These are phyloP conservation scores for Bassia scoparia DNA, from an alignment of 148 eudicot species.

Conservation along the genomic window DNA sequence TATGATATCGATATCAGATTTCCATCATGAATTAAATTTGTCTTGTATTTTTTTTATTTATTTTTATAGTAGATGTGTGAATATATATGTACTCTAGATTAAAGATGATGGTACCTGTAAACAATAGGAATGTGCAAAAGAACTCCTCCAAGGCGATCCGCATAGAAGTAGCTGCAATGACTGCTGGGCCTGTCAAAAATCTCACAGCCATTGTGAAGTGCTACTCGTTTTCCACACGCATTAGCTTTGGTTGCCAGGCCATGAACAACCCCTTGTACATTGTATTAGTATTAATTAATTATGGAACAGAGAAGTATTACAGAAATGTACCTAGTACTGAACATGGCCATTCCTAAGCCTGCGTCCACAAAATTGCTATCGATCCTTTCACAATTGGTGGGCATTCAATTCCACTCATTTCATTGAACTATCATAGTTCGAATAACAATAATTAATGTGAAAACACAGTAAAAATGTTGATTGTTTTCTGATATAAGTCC, in stretches of 20 bases:
- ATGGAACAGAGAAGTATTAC: not conserved
- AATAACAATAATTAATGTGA: too few relatives aligned
- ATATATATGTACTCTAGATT: too few relatives aligned
- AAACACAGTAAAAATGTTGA: too few relatives aligned
- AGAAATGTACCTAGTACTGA: conserved; percentile 70
- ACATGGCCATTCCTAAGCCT: conserved; percentile 99
- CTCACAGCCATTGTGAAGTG: conserved; percentile 93
- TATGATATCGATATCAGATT: too few relatives aligned
- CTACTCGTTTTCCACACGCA: conserved; percentile 88
- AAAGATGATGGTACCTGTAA: conserved; percentile 46
- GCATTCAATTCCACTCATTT: conserved; percentile 76
- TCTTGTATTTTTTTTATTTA: too few relatives aligned
- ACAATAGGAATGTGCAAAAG: conserved; percentile 89
- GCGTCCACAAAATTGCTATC: conserved; percentile 75
- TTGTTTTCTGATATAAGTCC: too few relatives aligned
- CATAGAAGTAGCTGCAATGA: conserved; percentile 95
- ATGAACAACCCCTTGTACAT: conserved; percentile 85
- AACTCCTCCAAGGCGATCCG: conserved; percentile 80
- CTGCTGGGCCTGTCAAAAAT: conserved; percentile 96
- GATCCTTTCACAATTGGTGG: conserved; percentile 82
- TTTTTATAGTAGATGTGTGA: too few relatives aligned
- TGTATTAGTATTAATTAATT: too few relatives aligned
- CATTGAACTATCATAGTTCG: too few relatives aligned
- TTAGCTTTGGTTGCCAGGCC: conserved; percentile 91
- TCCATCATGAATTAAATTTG: too few relatives aligned